phyloP scores from a whole-genome alignment of 768 basidiomycete genomes.

The Kwoniella newhampshirensis region DNA sequence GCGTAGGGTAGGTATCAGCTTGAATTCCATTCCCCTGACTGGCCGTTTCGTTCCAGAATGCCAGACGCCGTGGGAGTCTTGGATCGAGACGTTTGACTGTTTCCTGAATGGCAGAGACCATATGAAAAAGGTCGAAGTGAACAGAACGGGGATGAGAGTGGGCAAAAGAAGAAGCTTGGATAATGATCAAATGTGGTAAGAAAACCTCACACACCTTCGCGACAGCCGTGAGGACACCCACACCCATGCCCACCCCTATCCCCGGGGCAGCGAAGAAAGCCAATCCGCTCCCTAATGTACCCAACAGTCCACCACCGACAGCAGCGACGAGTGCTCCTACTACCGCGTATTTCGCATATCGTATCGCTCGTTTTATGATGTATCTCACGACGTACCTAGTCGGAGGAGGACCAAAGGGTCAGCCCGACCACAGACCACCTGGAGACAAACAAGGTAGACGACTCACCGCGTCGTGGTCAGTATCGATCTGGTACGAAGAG shows the following conservation, averaged over 20 bases:
- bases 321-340: conserved; percentile 37
- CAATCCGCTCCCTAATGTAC: conserved; percentile 41
- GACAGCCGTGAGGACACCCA: conserved; percentile 40
- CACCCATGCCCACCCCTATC: conserved; percentile 37
- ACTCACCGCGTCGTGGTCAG: conserved; percentile 42
- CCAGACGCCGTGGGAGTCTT: no score
- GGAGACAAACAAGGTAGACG: background rate
- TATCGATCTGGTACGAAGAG: conserved; percentile 28
- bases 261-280: conserved; percentile 47
- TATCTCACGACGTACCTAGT: conserved; percentile 44
- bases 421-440: no score
- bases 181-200: background rate
- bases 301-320: conserved; percentile 32
- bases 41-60: no score
- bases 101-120: no score
- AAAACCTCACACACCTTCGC: conserved; percentile 28
- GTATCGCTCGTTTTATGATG: conserved; percentile 31
- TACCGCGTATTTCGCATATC: conserved; percentile 48
- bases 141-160: no score
- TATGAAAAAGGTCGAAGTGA: background rate
- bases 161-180: no score
- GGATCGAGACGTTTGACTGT: no score
- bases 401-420: no score
- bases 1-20: no score
- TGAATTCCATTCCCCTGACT: no score